phyloP scores from a whole-genome alignment of 495 filamentous ascomycete species.

The Aspergillus carlsbadensis region DNA sequence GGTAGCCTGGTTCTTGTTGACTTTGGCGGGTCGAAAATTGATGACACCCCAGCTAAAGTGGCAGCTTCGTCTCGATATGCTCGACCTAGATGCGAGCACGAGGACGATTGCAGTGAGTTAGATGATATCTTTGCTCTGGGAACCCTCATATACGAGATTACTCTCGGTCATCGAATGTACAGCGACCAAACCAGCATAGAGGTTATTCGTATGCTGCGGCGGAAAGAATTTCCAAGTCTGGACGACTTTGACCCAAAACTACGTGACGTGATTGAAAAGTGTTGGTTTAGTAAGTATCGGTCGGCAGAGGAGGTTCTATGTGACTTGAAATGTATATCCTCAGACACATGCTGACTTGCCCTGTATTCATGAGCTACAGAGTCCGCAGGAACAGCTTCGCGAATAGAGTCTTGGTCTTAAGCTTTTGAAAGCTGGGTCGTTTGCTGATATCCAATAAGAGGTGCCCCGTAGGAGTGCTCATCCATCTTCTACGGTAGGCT shows the following conservation, averaged over 20 bases:
- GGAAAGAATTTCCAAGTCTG: background rate
- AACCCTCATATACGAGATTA: slow-evolving; percentile 4
- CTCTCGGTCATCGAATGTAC: background rate
- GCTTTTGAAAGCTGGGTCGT: no score
- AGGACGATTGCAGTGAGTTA: background rate
- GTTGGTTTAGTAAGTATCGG: background rate
- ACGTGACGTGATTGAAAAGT: background rate
- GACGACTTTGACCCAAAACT: background rate
- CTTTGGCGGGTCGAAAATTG: slow-evolving; percentile 1
- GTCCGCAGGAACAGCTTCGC: no score
- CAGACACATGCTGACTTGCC: no score
- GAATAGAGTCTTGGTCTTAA: no score
- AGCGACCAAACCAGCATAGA: background rate
- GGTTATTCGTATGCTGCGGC: background rate
- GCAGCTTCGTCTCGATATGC: background rate
- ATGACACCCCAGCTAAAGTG: background rate
- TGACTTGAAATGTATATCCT: no score
- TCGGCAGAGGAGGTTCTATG: background rate
- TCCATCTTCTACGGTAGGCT: no score
- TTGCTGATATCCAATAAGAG: no score
- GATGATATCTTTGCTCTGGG: slow-evolving; percentile 2
- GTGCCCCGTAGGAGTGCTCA: no score
- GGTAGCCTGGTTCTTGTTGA: slow-evolving; percentile 1
- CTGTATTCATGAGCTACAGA: no score
- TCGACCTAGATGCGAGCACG: background rate